A percentile compares a stretch with the other conserved stretches of the same genome.
Evolutionary conservation across 176 grass and related monocot species (phyloP).

Genomic region (maize (Zea mays)): Zm-B73-REFERENCE-NAM-5.0 NC_050103.1:21573001-21573500

Average conservation of each 20-base stretch:
- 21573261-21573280: slow-evolving; percentile 1
- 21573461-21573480: not conserved
- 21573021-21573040: not conserved
- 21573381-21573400: not conserved
- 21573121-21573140: not conserved
- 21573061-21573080: not conserved
- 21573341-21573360: slow-evolving; percentile 19
- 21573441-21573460: no score
- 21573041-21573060: slow-evolving; percentile 8
- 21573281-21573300: slow-evolving; percentile 20
- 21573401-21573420: not conserved
- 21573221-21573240: not conserved
- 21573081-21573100: not conserved
- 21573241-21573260: slow-evolving; percentile 15
- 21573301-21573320: not conserved
- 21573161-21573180: not conserved
- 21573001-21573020: not conserved
- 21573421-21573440: slow-evolving; percentile 10
- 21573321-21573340: not conserved
- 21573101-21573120: not conserved
- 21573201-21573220: not conserved
- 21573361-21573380: not conserved
- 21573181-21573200: not conserved
- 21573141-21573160: not conserved
- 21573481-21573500: slow-evolving; percentile 2